A percentile compares a stretch with the other conserved stretches of the same genome.
Evolutionary conservation across 495 filamentous ascomycete genomes (phyloP).

Genomic region (Penicillium soppii): DNA sequence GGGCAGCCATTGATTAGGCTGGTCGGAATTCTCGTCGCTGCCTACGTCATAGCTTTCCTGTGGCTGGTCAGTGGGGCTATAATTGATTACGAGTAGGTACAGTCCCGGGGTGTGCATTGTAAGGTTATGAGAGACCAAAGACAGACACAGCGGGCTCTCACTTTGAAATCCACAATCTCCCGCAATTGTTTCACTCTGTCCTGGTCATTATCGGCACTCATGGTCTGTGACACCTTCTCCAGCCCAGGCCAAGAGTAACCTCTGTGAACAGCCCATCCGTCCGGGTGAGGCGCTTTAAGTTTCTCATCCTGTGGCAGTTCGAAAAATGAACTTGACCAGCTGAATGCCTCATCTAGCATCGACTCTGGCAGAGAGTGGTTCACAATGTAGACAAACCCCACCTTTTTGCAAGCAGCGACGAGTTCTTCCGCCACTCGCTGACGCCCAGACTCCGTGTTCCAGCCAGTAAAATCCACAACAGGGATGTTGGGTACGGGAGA

Average conservation of each 20-base stretch:
- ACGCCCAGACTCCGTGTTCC: conserved; percentile 33
- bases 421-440: conserved; percentile 47
- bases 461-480: conserved; percentile 53
- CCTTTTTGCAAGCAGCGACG: conserved; percentile 51
- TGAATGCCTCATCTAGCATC: conserved; percentile 53
- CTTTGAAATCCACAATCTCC: conserved; percentile 39
- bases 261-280: conserved; percentile 54
- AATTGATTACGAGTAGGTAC: background rate
- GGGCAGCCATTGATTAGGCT: conserved; percentile 67
- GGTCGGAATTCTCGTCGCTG: conserved; percentile 50
- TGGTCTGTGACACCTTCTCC: conserved; percentile 64
- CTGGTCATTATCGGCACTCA: conserved; percentile 45
- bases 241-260: conserved; percentile 65
- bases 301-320: conserved; percentile 45
- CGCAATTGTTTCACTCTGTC: conserved; percentile 28
- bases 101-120: too few relatives aligned
- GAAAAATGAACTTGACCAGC: conserved; percentile 50
- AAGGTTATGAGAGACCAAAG: background rate
- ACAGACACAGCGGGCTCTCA: conserved; percentile 11
- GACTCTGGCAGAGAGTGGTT: conserved; percentile 51
- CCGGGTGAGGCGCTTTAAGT: conserved; percentile 60
- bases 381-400: conserved; percentile 60
- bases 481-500: conserved; percentile 44
- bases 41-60: conserved; percentile 70
- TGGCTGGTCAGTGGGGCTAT: background rate